Base-by-base conservation (phyloP, 495 filamentous ascomycete species). In the Xylaria flabelliformis region DNA sequence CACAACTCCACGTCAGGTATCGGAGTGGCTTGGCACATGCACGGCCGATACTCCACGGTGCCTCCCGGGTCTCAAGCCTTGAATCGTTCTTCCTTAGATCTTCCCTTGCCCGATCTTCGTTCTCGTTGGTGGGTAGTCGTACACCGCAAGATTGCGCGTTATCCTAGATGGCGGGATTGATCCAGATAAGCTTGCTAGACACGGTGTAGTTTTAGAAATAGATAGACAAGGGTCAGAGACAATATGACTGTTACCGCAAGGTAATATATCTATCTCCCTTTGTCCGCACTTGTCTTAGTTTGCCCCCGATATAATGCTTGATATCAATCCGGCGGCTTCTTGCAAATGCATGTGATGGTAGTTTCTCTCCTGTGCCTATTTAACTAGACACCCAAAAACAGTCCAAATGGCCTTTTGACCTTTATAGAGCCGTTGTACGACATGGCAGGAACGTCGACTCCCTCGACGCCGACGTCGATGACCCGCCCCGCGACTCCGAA, bases 401-500 rank as follows among this genome's bases (percentile, higher is more conserved):
- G 63, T 53, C 24, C 65, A n/a, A 67, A 41, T 53, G 48, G 36
- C 36, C 36, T 1, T 29, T 26, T 50, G 13, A 56, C 34, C 19
- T 67, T 42, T 17, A 13, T 29, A 55, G 10, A 56, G 36, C 36
- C 34, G 29, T 56, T 42, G 0, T 26, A 44, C 65, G 10, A 41
- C 21, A 67, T 67, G 65, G 48, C 65, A 29, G 64, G 44, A 36
- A 74, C 64, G 3, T 21, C 46, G 62, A 51, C 66, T 39, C 61
- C 64, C 15, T 56, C 75, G 36, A 42, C 64, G 19, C 51, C 61
- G 32, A 62, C 68, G 17, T 63, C 68, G 50, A 41, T 44, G n/a
- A n/a, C 67, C 24, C 46, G 26, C 21, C 41, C 75, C 62, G 50
- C 74, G 58, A 67, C 39, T 17, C 63, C 39, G 29, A 65, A 26